Percentiles rank a stretch among this genome's conserved stretches.
phyloP scores from a whole-genome alignment of 2,329 filamentous ascomycete genomes.

The Neurospora sp. region DNA sequence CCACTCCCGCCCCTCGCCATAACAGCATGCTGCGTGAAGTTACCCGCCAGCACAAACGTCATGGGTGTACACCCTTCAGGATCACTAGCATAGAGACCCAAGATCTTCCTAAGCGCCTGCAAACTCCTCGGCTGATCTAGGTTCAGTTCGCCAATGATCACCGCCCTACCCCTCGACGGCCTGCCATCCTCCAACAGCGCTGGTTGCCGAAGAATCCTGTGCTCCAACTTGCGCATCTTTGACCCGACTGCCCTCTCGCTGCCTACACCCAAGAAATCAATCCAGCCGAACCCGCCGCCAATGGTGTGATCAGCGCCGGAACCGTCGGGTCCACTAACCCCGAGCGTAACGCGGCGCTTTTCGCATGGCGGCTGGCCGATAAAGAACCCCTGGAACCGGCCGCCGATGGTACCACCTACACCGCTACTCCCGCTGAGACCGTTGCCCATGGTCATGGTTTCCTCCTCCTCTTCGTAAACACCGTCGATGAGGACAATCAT shows the following conservation, averaged over 20 bases:
- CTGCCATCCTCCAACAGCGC: slow-evolving; percentile 24
- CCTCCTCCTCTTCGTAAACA: slow-evolving; percentile 88
- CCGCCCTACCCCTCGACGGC: slow-evolving; percentile 42
- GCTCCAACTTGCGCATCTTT: slow-evolving; percentile 75
- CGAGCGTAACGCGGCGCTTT: slow-evolving; percentile 68
- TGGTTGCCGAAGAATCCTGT: slow-evolving; percentile 46
- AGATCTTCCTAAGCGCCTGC: slow-evolving; percentile 69
- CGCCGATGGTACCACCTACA: slow-evolving; percentile 84
- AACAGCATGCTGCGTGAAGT: slow-evolving; percentile 62
- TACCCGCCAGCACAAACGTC: slow-evolving; percentile 74
- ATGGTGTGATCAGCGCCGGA: slow-evolving; percentile 49
- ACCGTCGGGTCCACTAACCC: slow-evolving; percentile 51
- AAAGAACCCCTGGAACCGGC: slow-evolving; percentile 81
- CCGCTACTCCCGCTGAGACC: slow-evolving; percentile 69
- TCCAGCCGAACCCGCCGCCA: slow-evolving; percentile 87
- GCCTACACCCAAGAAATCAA: slow-evolving; percentile 87
- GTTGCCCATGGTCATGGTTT: slow-evolving; percentile 48
- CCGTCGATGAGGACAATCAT: slow-evolving; percentile 96
- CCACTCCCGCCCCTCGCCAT: slow-evolving; percentile 59
- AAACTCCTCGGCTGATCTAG: slow-evolving; percentile 77
- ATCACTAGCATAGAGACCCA: slow-evolving; percentile 62
- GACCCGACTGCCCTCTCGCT: slow-evolving; percentile 76
- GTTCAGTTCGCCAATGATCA: slow-evolving; percentile 79
- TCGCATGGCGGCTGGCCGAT: slow-evolving; percentile 89
- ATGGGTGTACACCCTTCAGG: slow-evolving; percentile 59